These are phyloP conservation scores for Cryphonectria nitschkei DNA, from an alignment of 2,329 filamentous ascomycete species.

Conservation along the genomic window DNA sequence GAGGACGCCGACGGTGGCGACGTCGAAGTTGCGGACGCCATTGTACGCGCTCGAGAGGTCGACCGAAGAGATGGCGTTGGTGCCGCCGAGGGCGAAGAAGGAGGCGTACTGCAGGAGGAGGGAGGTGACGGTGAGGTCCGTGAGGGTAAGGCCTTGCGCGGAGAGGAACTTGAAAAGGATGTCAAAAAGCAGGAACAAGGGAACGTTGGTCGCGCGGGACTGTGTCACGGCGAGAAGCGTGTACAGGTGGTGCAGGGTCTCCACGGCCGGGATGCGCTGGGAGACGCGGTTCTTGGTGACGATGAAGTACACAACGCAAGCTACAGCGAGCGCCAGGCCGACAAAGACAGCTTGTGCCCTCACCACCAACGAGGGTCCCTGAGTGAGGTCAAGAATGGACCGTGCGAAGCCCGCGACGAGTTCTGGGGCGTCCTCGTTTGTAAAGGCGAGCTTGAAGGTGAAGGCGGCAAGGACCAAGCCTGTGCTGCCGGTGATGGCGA, in stretches of 20 bases:
- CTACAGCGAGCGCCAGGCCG: constrained; percentile 46
- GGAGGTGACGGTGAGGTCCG: constrained; percentile 69
- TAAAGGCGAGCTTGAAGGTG: constrained; percentile 89
- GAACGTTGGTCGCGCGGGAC: constrained; percentile 82
- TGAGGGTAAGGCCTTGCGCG: constrained; percentile 50
- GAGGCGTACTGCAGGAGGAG: constrained; percentile 79
- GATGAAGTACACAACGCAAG: constrained; percentile 46
- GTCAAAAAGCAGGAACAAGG: constrained; percentile 78
- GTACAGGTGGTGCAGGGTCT: constrained; percentile 70
- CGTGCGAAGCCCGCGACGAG: constrained; percentile 59
- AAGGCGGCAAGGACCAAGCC: constrained; percentile 60
- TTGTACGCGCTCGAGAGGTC: constrained; percentile 96
- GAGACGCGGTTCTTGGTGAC: constrained; percentile 36
- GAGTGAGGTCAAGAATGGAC: constrained; percentile 45
- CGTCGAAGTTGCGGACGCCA: constrained; percentile 79
- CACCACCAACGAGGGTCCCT: constrained; percentile 50
- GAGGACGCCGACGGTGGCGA: constrained; percentile 77
- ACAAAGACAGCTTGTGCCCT: constrained; percentile 56
- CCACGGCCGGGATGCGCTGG: constrained; percentile 36
- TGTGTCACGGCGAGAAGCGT: constrained; percentile 85
- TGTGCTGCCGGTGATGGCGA: constrained; percentile 46
- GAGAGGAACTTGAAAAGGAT: constrained; percentile 57
- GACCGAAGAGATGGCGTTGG: constrained; percentile 94
- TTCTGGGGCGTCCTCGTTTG: constrained; percentile 85
- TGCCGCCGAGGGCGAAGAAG: constrained; percentile 90